Percentiles rank a stretch among this genome's conserved stretches.
phyloP scores from a whole-genome alignment of 1,284 basidiomycete genomes.

The Schizophyllum amplum region DNA sequence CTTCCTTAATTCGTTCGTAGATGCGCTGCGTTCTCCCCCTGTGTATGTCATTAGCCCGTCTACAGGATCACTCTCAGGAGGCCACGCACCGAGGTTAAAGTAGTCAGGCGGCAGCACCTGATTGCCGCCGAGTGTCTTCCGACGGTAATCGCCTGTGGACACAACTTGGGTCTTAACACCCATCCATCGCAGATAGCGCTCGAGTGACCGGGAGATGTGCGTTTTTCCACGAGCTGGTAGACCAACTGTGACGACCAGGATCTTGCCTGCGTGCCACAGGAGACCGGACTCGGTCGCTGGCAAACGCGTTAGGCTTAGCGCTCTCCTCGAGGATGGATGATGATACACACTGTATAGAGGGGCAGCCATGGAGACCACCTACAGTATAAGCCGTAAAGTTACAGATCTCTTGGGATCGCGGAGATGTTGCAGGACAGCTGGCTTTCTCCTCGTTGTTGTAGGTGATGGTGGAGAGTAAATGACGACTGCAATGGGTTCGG shows the following conservation, averaged over 20 bases:
- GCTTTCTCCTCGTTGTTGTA: no score
- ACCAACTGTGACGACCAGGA: constrained; percentile 87
- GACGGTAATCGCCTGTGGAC: constrained; percentile 89
- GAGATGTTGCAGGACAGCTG: no score
- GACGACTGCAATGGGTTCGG: no score
- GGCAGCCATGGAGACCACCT: constrained; percentile 56
- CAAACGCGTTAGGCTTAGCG: constrained; percentile 13
- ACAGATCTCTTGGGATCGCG: background rate
- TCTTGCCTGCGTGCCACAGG: constrained; percentile 92
- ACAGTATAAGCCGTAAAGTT: background rate
- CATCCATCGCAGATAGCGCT: constrained; percentile 96
- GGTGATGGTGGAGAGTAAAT: no score
- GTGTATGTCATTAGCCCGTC: constrained; percentile 6
- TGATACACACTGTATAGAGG: constrained; percentile 55
- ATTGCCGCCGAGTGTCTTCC: constrained; percentile 84
- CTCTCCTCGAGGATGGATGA: background rate
- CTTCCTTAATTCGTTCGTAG: constrained; percentile 70
- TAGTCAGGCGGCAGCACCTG: constrained; percentile 88
- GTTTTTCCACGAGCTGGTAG: constrained; percentile 94
- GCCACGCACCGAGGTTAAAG: constrained; percentile 68
- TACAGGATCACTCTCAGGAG: background rate
- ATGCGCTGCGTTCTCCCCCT: constrained; percentile 54
- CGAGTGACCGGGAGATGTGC: constrained; percentile 90
- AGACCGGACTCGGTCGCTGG: constrained; percentile 64
- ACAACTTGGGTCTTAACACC: constrained; percentile 95